These are phyloP conservation scores for Articulospora tetracladia DNA, from an alignment of 495 filamentous ascomycete species.

Conservation along the genomic window DNA sequence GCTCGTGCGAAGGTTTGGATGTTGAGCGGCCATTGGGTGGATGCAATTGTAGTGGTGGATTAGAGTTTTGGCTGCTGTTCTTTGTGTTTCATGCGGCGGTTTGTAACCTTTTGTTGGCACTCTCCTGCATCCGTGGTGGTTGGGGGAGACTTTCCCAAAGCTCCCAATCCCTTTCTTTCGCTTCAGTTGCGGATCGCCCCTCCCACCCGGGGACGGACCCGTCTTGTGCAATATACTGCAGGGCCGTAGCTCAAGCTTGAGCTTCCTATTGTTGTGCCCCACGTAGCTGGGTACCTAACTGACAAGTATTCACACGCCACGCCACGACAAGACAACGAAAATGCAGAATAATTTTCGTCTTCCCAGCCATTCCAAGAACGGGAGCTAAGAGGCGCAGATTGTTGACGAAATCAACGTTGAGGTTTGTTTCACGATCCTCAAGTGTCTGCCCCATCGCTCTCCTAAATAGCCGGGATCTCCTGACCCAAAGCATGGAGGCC, in stretches of 20 bases:
- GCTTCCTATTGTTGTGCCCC: not conserved
- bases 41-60: too few relatives aligned
- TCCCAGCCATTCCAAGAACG: too few relatives aligned
- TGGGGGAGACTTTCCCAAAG: not conserved
- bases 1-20: too few relatives aligned
- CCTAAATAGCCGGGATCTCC: not conserved
- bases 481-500: not conserved
- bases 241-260: not conserved
- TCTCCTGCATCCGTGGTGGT: not conserved
- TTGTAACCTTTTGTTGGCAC: not conserved
- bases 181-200: not conserved
- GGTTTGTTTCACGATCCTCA: not conserved
- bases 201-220: not conserved
- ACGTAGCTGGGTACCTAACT: not conserved
- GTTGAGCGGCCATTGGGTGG: too few relatives aligned
- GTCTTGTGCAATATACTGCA: not conserved
- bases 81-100: not conserved
- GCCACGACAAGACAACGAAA: not conserved
- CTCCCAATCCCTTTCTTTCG: not conserved
- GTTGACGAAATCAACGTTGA: not conserved
- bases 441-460: not conserved
- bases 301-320: not conserved
- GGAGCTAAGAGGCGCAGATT: too few relatives aligned
- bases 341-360: too few relatives aligned
- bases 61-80: too few relatives aligned